phyloP scores from a whole-genome alignment of 768 basidiomycete genomes.

The Amanita rimosa region DNA sequence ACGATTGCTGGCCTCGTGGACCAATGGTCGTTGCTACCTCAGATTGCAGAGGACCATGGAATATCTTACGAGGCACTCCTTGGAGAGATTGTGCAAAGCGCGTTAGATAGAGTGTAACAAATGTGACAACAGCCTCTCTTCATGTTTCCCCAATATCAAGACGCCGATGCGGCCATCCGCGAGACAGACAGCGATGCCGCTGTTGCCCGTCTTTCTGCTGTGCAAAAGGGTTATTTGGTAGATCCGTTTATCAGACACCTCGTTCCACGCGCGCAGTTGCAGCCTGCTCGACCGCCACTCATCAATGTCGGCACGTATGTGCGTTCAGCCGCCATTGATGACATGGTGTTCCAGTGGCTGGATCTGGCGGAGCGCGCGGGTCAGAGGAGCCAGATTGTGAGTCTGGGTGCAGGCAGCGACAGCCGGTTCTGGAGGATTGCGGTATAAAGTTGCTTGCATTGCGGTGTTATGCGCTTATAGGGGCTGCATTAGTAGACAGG shows the following conservation, averaged over 20 bases:
- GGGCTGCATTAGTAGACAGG: slow-evolving; percentile 38
- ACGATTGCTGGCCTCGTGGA: not conserved
- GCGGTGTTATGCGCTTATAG: not conserved
- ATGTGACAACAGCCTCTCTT: not conserved
- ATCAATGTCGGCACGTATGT: slow-evolving; percentile 96
- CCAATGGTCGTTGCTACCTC: not conserved
- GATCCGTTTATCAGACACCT: slow-evolving; percentile 67
- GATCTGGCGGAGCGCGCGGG: slow-evolving; percentile 27
- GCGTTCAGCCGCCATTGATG: slow-evolving; percentile 71
- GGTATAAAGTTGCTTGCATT: slow-evolving; percentile 25
- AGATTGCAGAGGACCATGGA: not conserved
- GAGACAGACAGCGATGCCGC: slow-evolving; percentile 79
- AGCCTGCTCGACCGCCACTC: slow-evolving; percentile 63
- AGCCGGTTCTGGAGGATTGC: slow-evolving; percentile 88
- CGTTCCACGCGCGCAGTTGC: slow-evolving; percentile 54
- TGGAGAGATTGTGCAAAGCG: not conserved
- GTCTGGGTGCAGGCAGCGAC: slow-evolving; percentile 91
- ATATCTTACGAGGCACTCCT: not conserved
- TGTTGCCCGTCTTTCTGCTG: slow-evolving; percentile 78
- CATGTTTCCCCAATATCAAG: slow-evolving; percentile 12
- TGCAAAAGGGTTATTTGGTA: slow-evolving; percentile 62
- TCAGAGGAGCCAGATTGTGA: slow-evolving; percentile 76
- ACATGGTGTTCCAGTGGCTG: slow-evolving; percentile 60
- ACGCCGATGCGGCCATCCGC: slow-evolving; percentile 55
- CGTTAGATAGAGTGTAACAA: not conserved